Base-by-base conservation (phyloP, 139 green algal genomes). In the Chlamydomonas eustigma region DNA sequence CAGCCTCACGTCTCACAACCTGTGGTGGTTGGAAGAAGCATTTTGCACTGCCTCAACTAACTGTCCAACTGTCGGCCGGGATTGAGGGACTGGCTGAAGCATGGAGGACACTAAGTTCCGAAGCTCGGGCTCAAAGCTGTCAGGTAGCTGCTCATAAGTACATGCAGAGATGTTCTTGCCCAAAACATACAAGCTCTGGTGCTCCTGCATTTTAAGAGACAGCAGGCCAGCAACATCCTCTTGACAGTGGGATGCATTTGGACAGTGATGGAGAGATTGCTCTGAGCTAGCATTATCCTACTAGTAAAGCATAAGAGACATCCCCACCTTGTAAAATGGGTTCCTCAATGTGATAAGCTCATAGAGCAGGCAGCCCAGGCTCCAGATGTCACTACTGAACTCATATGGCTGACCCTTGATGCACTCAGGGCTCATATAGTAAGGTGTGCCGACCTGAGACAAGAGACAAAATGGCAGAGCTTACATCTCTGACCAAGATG, bases 301-400 rank as follows among this genome's bases (percentile, higher is more conserved):
- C n/a, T n/a, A n/a, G n/a, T n/a, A n/a, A n/a, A n/a, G n/a, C n/a
- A n/a, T n/a, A n/a, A n/a, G n/a, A 58, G 44, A 12, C 44, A 58
- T 12, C 12, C 18, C 18, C 18, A 58, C 81, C 78, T 83, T 88
- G 80, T 89, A 90, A 52, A 87, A 87, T 5, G 81, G 81, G 77
- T 81, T 87, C 31, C 78, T 50, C 18, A 87, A 75, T 24, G 82
- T 87, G 71, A 88, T 79, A 34, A 95, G 86, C 83, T 96, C 91
- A 77, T 91, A 93, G 35, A 96, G 84, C 28, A 93, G 50, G 81
- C 89, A 94, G 30, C 91, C 91, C 34, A 96, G 80, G 1, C 81
- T 85, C 90, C 90, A 96, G 35, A 90, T 77, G 85, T 94, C 91
- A 2, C 76, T 85, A 8, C 76, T 83, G 81, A 91, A 93, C 2